A percentile compares a stretch with the other conserved stretches of the same genome.
These are phyloP conservation scores for Ceratobasidium sp. DNA, from an alignment of 1,284 basidiomycete species.

Conservation along the genomic window DNA sequence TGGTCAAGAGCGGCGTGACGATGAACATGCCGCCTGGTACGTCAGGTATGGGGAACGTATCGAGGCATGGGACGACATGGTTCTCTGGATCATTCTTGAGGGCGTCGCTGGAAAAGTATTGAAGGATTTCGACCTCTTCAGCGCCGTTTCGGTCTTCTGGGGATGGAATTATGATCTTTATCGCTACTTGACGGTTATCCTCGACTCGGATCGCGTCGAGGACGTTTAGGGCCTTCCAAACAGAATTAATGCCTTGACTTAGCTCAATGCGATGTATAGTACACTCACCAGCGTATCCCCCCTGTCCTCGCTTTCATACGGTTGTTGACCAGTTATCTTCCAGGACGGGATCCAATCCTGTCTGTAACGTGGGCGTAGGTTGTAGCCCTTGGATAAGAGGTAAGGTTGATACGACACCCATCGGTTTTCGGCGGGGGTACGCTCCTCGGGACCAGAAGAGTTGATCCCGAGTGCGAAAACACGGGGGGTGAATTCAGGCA, in stretches of 20 bases:
- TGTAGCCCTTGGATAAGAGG: conserved; percentile 33
- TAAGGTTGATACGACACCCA: conserved; percentile 43
- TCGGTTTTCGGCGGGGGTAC: too few species aligned
- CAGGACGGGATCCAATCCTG: conserved; percentile 37
- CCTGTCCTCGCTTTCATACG: conserved; percentile 22
- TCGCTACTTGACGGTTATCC: conserved; percentile 25
- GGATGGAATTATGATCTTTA: conserved; percentile 25
- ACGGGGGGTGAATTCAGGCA: too few species aligned
- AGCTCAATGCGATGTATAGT: neutral
- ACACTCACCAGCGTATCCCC: conserved; percentile 14
- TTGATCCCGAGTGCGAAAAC: too few species aligned
- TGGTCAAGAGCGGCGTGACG: conserved; percentile 32
- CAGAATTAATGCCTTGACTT: neutral
- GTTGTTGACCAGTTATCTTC: too few species aligned
- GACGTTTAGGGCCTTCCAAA: conserved; percentile 8
- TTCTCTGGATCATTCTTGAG: conserved; percentile 23
- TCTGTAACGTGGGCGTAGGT: conserved; percentile 30
- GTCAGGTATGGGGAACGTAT: conserved; percentile 26
- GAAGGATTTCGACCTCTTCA: too few species aligned
- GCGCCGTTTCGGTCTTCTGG: conserved; percentile 32
- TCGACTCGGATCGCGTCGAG: conserved; percentile 27
- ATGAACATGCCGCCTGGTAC: too few species aligned
- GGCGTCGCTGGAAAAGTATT: conserved; percentile 19
- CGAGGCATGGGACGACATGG: conserved; percentile 29
- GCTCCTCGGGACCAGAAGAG: too few species aligned